Conservation (phyloP, 176 grass and related monocot genomes). For the Puccinellia tenuiflora region DNA sequence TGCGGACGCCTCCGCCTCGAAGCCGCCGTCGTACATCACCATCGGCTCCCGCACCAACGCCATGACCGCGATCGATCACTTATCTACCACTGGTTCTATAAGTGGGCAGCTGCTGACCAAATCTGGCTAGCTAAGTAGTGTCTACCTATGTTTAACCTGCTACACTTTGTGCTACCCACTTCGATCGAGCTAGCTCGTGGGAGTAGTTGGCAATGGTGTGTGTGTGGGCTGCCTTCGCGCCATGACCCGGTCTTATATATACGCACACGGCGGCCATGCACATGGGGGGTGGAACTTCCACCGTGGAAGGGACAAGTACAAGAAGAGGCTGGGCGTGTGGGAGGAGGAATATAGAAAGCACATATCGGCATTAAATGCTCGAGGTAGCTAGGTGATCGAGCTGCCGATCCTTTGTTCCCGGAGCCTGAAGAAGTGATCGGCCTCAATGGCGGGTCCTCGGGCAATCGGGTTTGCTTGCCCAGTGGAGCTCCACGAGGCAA, state of each 20-base stretch:
- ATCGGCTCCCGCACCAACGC: constrained; percentile 34
- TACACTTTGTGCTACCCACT: background rate
- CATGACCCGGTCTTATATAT: constrained; percentile 24
- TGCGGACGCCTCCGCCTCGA: background rate
- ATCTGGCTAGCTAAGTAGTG: no score
- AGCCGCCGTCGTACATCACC: background rate
- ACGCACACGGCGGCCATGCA: background rate
- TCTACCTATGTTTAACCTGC: no score
- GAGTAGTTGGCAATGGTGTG: background rate
- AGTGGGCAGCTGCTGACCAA: no score
- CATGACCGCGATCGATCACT: constrained; percentile 25
- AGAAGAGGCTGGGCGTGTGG: background rate
- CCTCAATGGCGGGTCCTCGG: background rate
- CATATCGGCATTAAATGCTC: constrained; percentile 37
- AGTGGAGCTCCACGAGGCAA: background rate
- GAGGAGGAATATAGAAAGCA: background rate
- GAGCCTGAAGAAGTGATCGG: no score
- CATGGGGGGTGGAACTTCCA: background rate
- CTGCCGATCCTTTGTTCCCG: constrained; percentile 23
- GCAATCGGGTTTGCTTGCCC: background rate
- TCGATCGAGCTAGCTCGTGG: background rate
- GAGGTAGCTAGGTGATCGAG: background rate
- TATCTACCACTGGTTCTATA: background rate
- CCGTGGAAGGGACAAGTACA: no score
- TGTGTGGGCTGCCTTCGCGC: background rate